A percentile compares a stretch with the other conserved stretches of the same genome.
phyloP scores from a whole-genome alignment of 495 filamentous ascomycete genomes.

The Neurospora sp. region DNA sequence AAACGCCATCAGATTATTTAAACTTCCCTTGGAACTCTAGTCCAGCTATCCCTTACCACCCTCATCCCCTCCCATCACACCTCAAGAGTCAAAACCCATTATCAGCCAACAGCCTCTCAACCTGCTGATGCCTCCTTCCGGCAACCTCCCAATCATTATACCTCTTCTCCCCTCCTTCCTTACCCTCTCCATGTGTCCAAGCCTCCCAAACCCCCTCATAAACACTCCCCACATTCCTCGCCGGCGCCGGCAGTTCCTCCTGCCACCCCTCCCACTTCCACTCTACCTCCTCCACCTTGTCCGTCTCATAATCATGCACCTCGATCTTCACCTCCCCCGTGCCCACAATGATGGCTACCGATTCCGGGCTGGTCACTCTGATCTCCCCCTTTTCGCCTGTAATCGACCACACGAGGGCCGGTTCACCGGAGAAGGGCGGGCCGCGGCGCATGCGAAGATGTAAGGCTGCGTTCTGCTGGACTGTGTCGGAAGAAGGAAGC shows the following conservation, averaged over 20 bases:
- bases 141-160: constrained; percentile 35
- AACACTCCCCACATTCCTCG: constrained; percentile 35
- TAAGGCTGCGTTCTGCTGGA: constrained; percentile 25
- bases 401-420: constrained; percentile 44
- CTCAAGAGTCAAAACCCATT: not conserved
- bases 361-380: constrained; percentile 25
- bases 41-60: not conserved
- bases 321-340: constrained; percentile 26
- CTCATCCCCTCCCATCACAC: not conserved
- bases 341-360: constrained; percentile 28
- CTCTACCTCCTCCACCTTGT: constrained; percentile 31
- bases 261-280: constrained; percentile 36
- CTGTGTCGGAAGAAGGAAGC: constrained; percentile 24
- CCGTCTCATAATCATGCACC: constrained; percentile 31
- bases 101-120: constrained; percentile 12
- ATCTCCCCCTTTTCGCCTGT: constrained; percentile 47
- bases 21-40: constrained; percentile 25
- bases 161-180: not conserved
- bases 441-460: constrained; percentile 39
- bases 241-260: constrained; percentile 22
- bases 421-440: constrained; percentile 35
- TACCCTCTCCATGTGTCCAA: not conserved
- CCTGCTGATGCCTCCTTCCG: constrained; percentile 30
- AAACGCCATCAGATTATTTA: constrained; percentile 47
- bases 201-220: constrained; percentile 39